These are phyloP conservation scores for Leccinum incarnatum DNA, from an alignment of 768 basidiomycete genomes.

Conservation along the genomic window DNA sequence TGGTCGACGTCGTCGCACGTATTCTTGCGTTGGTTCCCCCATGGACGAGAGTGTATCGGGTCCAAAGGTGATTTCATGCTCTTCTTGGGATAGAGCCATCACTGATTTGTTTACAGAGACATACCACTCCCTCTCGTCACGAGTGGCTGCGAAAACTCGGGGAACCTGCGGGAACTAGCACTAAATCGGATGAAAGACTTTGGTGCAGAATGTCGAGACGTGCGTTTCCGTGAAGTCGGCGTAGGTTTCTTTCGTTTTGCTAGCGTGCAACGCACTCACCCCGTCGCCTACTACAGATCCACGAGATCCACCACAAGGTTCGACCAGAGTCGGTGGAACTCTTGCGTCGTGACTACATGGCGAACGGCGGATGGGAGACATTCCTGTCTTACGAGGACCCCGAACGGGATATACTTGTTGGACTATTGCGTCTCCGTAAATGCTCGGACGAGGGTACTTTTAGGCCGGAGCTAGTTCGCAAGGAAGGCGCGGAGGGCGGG, in stretches of 20 bases:
- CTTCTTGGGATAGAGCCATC: background rate
- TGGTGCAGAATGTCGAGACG: slow-evolving; percentile 95
- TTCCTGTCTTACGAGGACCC: slow-evolving; percentile 99
- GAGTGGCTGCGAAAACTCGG: slow-evolving; percentile 96
- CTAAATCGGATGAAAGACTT: slow-evolving; percentile 99
- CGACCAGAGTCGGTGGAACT: slow-evolving; percentile 94
- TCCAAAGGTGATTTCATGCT: slow-evolving; percentile 67
- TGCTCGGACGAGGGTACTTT: slow-evolving; percentile 98
- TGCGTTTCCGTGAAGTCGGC: slow-evolving; percentile 96
- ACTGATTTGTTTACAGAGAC: slow-evolving; percentile 53
- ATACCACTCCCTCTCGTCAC: slow-evolving; percentile 96
- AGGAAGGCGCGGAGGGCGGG: slow-evolving; percentile 68
- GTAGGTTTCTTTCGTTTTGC: slow-evolving; percentile 45
- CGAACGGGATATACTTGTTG: slow-evolving; percentile 93
- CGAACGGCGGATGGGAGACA: slow-evolving; percentile 99
- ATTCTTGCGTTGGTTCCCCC: slow-evolving; percentile 96
- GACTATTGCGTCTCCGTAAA: slow-evolving; percentile 86
- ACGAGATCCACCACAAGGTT: slow-evolving; percentile 98
- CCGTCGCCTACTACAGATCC: slow-evolving; percentile 55
- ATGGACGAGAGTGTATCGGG: slow-evolving; percentile 98
- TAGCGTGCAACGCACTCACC: background rate
- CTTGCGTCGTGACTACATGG: slow-evolving; percentile 90
- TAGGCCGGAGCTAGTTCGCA: slow-evolving; percentile 81
- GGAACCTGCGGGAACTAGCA: slow-evolving; percentile 94
- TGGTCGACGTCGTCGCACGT: slow-evolving; percentile 95